Conservation (phyloP, 2,329 filamentous ascomycete genomes). For the Penicillium sp. region DNA sequence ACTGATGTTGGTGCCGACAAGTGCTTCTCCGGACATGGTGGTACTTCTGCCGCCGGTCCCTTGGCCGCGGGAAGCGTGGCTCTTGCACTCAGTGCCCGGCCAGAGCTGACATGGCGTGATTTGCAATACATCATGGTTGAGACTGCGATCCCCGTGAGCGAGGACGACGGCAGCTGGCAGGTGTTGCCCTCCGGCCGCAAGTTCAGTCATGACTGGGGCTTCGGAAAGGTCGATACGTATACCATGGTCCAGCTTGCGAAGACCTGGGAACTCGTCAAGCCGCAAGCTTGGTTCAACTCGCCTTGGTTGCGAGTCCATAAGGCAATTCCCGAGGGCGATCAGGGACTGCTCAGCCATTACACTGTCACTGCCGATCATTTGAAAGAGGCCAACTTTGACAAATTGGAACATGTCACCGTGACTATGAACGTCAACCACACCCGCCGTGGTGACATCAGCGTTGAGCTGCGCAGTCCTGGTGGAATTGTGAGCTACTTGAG, state of each 20-base stretch:
- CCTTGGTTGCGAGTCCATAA: constrained; percentile 92
- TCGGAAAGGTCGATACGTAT: constrained; percentile 91
- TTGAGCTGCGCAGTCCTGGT: constrained; percentile 82
- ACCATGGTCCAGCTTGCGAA: constrained; percentile 82
- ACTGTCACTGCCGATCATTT: constrained; percentile 81
- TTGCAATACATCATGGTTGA: constrained; percentile 87
- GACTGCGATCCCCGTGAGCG: constrained; percentile 78
- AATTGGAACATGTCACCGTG: constrained; percentile 90
- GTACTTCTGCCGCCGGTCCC: constrained; percentile 92
- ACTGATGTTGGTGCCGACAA: constrained; percentile 85
- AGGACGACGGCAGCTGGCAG: constrained; percentile 76
- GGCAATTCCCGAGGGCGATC: constrained; percentile 78
- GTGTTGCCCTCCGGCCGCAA: constrained; percentile 77
- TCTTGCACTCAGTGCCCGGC: constrained; percentile 79
- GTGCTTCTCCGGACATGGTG: constrained; percentile 83
- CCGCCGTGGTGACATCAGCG: constrained; percentile 85
- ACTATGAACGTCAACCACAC: constrained; percentile 95
- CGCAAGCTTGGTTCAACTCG: constrained; percentile 91
- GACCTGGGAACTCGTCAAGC: constrained; percentile 84
- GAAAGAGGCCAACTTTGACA: constrained; percentile 76
- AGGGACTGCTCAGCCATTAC: constrained; percentile 78
- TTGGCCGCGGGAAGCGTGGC: constrained; percentile 91
- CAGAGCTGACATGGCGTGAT: constrained; percentile 90
- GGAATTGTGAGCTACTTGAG: constrained; percentile 83
- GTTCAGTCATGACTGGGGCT: constrained; percentile 93